Conservation (phyloP, 2,329 filamentous ascomycete genomes). For the Cryphonectria japonica region DNA sequence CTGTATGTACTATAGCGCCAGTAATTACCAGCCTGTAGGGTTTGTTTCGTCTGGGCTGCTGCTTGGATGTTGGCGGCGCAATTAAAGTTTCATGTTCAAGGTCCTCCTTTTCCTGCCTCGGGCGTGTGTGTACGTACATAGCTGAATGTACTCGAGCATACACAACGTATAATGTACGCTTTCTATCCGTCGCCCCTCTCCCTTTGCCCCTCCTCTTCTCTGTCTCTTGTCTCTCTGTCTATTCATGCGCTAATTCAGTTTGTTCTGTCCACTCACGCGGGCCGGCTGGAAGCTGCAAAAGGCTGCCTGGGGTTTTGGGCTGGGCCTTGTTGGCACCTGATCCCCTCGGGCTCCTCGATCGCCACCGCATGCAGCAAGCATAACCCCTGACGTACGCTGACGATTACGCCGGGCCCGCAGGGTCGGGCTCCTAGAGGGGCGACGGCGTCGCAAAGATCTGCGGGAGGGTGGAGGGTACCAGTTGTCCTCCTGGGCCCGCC, state of each 20-base stretch:
- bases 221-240: background rate
- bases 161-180: background rate
- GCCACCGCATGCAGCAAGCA: constrained; percentile 10
- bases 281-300: background rate
- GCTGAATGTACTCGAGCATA: background rate
- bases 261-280: background rate
- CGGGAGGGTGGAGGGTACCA: background rate
- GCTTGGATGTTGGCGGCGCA: background rate
- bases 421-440: background rate
- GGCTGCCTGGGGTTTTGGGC: background rate
- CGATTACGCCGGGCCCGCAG: constrained; percentile 10
- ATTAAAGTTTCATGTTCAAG: constrained; percentile 1
- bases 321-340: background rate
- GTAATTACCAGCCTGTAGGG: background rate
- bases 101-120: background rate
- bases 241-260: background rate
- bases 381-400: constrained; percentile 7
- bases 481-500: background rate
- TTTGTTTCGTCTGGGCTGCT: background rate
- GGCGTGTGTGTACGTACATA: background rate
- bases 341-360: background rate
- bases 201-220: background rate
- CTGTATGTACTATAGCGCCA: background rate
- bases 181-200: too few species aligned
- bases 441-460: constrained; percentile 1